Evolutionary conservation across 257 asterid genomes (phyloP).

Genomic region (Cruciata laevipes): DNA sequence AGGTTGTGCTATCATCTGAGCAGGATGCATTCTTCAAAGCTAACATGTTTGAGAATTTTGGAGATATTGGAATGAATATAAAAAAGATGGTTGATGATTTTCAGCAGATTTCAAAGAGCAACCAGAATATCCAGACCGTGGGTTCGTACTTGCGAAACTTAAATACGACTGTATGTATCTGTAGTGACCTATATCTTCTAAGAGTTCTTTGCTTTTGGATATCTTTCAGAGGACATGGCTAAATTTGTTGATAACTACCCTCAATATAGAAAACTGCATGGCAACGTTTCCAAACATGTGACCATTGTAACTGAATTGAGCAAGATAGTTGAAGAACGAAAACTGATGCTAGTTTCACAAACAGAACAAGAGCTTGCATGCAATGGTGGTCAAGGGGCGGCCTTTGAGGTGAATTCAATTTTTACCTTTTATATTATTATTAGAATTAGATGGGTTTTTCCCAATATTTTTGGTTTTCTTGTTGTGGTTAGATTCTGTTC

Average conservation of each 20-base stretch:
- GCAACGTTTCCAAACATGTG: conserved; percentile 98
- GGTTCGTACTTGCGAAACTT: conserved; percentile 45
- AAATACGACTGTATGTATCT: not conserved
- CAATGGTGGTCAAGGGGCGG: conserved; percentile 99
- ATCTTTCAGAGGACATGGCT: conserved; percentile 94
- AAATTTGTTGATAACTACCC: conserved; percentile 98
- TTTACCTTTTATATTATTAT: not conserved
- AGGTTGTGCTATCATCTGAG: conserved; percentile 92
- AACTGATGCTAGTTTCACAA: conserved; percentile 91
- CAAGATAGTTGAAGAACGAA: conserved; percentile 89
- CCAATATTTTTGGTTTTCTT: not conserved
- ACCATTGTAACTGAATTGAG: conserved; percentile 96
- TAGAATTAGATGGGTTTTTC: not conserved
- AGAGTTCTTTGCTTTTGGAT: conserved; percentile 18
- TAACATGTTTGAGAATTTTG: conserved; percentile 89
- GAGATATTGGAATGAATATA: conserved; percentile 97
- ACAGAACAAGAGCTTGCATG: conserved; percentile 97
- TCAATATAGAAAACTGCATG: conserved; percentile 89
- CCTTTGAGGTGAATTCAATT: conserved; percentile 67
- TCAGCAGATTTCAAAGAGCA: conserved; percentile 88
- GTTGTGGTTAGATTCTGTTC: not conserved
- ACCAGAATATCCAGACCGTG: conserved; percentile 95
- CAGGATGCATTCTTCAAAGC: conserved; percentile 93
- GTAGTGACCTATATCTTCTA: conserved; percentile 8
- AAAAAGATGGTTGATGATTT: conserved; percentile 93